These are phyloP conservation scores for Penicillium corylophilum DNA, from an alignment of 2,329 filamentous ascomycete genomes.

Conservation along the genomic window DNA sequence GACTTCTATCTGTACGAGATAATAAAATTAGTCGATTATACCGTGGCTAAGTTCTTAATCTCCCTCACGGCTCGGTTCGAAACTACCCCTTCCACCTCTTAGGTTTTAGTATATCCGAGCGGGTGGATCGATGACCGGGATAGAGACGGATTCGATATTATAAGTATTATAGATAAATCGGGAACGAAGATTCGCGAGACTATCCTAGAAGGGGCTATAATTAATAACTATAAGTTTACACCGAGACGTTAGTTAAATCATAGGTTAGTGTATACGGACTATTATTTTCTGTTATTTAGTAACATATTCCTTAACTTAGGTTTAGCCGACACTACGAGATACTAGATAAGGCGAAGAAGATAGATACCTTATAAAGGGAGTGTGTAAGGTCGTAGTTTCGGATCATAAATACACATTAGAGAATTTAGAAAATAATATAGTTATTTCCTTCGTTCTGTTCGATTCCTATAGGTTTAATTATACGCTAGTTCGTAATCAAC, in stretches of 20 bases:
- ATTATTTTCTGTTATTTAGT: constrained; percentile 43
- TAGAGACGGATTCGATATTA: constrained; percentile 8
- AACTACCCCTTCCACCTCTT: not conserved
- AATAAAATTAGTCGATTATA: constrained; percentile 8
- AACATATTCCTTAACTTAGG: constrained; percentile 43
- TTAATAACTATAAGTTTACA: constrained; percentile 44
- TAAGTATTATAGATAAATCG: too few species aligned
- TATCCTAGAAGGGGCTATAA: constrained; percentile 46
- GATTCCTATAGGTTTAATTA: too few species aligned
- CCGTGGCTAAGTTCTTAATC: constrained; percentile 10
- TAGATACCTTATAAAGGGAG: too few species aligned
- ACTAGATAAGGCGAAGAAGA: too few species aligned
- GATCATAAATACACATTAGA: too few species aligned
- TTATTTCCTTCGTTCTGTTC: too few species aligned
- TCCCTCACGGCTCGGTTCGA: constrained; percentile 1
- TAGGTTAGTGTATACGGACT: constrained; percentile 46
- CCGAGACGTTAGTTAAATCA: constrained; percentile 41
- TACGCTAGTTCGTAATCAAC: too few species aligned
- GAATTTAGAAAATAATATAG: too few species aligned
- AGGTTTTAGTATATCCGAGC: not conserved
- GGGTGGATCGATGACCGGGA: not conserved
- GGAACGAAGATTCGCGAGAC: constrained; percentile 37
- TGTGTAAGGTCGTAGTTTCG: too few species aligned
- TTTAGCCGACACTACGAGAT: too few species aligned
- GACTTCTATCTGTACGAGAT: constrained; percentile 4